Conservation (phyloP, 352 stramenopile species). For the Salisapilia sapeloensis region DNA sequence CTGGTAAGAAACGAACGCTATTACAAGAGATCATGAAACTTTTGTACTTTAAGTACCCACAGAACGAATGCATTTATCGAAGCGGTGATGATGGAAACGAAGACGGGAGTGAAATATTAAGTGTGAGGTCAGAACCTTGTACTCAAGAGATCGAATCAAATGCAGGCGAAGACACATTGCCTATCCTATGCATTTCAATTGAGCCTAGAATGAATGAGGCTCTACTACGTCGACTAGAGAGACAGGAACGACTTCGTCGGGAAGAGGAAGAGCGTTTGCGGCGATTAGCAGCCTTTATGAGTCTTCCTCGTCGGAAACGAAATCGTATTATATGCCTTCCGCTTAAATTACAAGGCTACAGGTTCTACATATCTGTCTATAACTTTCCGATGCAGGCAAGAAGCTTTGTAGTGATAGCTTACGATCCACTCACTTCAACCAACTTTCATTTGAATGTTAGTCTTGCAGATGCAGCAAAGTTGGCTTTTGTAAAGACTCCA, state of each 20-base stretch:
- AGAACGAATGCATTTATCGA: constrained; percentile 1
- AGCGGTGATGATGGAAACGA: not conserved
- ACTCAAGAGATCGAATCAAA: not conserved
- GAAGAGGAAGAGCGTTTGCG: constrained; percentile 32
- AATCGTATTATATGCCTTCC: constrained; percentile 23
- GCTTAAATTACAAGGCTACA: constrained; percentile 14
- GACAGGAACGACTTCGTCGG: constrained; percentile 22
- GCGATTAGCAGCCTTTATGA: constrained; percentile 17
- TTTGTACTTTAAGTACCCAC: constrained; percentile 44
- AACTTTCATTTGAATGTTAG: constrained; percentile 19
- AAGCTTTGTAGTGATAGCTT: constrained; percentile 31
- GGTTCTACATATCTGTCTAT: constrained; percentile 38
- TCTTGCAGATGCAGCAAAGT: constrained; percentile 18
- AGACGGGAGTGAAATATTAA: not conserved
- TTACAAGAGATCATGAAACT: constrained; percentile 29
- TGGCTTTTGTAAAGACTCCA: constrained; percentile 16
- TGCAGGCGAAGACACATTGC: constrained; percentile 1
- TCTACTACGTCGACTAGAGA: constrained; percentile 18
- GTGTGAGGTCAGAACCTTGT: not conserved
- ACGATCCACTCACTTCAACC: constrained; percentile 19
- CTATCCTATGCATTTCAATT: constrained; percentile 17
- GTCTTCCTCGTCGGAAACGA: constrained; percentile 21
- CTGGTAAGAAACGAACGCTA: constrained; percentile 33
- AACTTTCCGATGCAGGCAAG: constrained; percentile 34
- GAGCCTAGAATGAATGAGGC: constrained; percentile 27